Percentiles rank a stretch among this genome's conserved stretches.
Evolutionary conservation across 306 rosid genomes (phyloP).

Genomic region (Glycine latifolia): DNA sequence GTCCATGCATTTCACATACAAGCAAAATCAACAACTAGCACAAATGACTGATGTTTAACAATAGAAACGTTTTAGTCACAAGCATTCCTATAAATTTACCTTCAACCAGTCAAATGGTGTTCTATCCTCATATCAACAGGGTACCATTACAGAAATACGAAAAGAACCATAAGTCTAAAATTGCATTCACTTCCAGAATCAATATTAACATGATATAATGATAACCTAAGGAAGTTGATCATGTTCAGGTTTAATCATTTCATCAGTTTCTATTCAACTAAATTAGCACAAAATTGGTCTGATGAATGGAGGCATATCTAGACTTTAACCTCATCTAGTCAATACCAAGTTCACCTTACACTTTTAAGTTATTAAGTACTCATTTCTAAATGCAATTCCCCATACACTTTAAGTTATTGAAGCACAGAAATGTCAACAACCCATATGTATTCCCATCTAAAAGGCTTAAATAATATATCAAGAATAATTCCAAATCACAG

Average conservation of each 20-base stretch:
- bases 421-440: too few species aligned
- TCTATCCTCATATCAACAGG: not conserved
- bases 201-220: not conserved
- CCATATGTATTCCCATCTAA: too few species aligned
- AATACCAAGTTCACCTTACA: not conserved
- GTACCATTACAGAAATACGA: not conserved
- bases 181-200: conserved; percentile 27
- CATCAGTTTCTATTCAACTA: not conserved
- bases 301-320: not conserved
- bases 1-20: not conserved
- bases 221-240: too few species aligned
- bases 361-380: not conserved
- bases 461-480: too few species aligned
- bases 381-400: too few species aligned
- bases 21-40: not conserved
- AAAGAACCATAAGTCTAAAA: conserved; percentile 16
- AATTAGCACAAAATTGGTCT: not conserved
- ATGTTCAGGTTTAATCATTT: too few species aligned
- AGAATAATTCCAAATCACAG: too few species aligned
- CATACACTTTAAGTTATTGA: not conserved
- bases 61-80: conserved; percentile 30
- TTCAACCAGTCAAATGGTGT: not conserved
- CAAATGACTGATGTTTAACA: conserved; percentile 20
- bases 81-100: conserved; percentile 25
- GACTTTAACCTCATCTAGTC: not conserved